Conservation (phyloP, 1,284 basidiomycete species). For the Leucoagaricus sp. region DNA sequence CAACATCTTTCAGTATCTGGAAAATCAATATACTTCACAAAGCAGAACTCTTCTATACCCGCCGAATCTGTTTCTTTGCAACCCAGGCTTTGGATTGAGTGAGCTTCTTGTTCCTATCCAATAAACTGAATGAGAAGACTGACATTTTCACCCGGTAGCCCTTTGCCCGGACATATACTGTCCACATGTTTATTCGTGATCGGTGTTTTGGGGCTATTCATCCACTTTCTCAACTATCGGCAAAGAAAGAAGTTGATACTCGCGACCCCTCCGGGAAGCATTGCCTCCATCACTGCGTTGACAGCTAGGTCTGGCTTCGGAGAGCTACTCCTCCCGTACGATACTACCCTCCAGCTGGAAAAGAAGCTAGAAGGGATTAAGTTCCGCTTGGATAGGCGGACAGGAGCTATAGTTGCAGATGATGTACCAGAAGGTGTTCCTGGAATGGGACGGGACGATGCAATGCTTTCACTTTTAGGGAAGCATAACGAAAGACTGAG, state of each 20-base stretch:
- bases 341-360: constrained; percentile 44
- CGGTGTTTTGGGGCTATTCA: constrained; percentile 43
- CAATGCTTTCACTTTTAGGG: constrained; percentile 40
- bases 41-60: constrained; percentile 33
- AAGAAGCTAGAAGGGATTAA: constrained; percentile 50
- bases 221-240: constrained; percentile 49
- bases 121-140: neutral
- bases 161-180: constrained; percentile 50
- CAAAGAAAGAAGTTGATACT: constrained; percentile 53
- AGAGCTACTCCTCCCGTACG: constrained; percentile 59
- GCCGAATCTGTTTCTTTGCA: constrained; percentile 41
- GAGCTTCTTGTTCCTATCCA: constrained; percentile 22
- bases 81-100: constrained; percentile 59
- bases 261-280: constrained; percentile 57
- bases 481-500: constrained; percentile 18
- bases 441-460: constrained; percentile 35
- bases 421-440: constrained; percentile 30
- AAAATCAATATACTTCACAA: constrained; percentile 55
- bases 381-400: constrained; percentile 59
- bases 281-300: constrained; percentile 54
- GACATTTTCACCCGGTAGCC: constrained; percentile 32
- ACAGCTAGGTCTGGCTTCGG: constrained; percentile 66
- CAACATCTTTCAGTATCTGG: constrained; percentile 57
- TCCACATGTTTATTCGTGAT: constrained; percentile 46
- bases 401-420: constrained; percentile 63